These are phyloP conservation scores for Peronospora belbahrii DNA, from an alignment of 352 stramenopile species.

Conservation along the genomic window DNA sequence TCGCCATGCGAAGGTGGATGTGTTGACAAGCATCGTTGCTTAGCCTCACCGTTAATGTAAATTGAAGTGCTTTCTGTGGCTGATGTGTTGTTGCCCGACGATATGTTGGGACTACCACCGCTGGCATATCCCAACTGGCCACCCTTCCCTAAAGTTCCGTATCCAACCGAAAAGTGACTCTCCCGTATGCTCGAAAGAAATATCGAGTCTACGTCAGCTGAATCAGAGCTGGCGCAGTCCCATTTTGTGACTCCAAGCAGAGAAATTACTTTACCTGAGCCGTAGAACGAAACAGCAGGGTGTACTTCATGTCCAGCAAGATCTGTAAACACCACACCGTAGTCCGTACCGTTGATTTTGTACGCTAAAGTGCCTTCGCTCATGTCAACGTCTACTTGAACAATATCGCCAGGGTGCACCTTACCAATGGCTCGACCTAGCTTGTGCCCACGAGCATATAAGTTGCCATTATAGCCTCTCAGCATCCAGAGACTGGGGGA, in stretches of 20 bases:
- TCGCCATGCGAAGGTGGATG: slow-evolving; percentile 65
- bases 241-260: slow-evolving; percentile 72
- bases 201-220: slow-evolving; percentile 43
- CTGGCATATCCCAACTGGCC: slow-evolving; percentile 69
- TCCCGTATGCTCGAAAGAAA: slow-evolving; percentile 75
- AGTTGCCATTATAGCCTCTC: slow-evolving; percentile 86
- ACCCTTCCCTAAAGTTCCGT: slow-evolving; percentile 70
- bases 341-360: slow-evolving; percentile 87
- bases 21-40: slow-evolving; percentile 70
- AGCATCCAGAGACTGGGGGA: slow-evolving; percentile 89
- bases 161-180: slow-evolving; percentile 71
- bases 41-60: slow-evolving; percentile 49
- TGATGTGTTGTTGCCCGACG: slow-evolving; percentile 8
- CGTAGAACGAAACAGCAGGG: slow-evolving; percentile 84
- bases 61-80: slow-evolving; percentile 31
- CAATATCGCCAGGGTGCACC: slow-evolving; percentile 82
- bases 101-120: slow-evolving; percentile 26
- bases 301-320: slow-evolving; percentile 76
- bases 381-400: slow-evolving; percentile 88
- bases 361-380: slow-evolving; percentile 75
- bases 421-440: slow-evolving; percentile 79
- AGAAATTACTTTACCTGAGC: slow-evolving; percentile 83
- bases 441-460: slow-evolving; percentile 87
- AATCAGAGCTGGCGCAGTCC: slow-evolving; percentile 31
- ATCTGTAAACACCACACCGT: slow-evolving; percentile 82